Evolutionary conservation across 208 protist genomes (phyloP).

Genomic region (Phytomonas sp.): DNA sequence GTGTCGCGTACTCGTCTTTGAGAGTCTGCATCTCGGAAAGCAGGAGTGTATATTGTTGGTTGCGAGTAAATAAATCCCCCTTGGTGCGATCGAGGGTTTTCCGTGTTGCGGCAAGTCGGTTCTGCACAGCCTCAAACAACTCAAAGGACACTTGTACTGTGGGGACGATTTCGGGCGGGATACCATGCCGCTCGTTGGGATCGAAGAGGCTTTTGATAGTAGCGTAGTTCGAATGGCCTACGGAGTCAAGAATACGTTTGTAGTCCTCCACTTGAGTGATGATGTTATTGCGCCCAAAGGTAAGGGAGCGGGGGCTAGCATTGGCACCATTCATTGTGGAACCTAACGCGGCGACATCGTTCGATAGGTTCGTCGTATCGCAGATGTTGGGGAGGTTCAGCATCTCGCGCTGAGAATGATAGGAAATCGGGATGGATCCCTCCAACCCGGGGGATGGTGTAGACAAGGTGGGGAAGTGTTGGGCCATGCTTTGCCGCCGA

Average conservation of each 20-base stretch:
- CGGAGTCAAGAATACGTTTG: constrained; percentile 49
- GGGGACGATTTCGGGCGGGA: constrained; percentile 49
- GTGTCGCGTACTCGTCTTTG: constrained; percentile 34
- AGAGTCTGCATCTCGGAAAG: constrained; percentile 37
- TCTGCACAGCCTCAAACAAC: constrained; percentile 81
- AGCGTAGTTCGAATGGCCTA: constrained; percentile 55
- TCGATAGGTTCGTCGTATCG: no score
- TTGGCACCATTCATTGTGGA: no score
- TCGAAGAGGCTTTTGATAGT: constrained; percentile 52
- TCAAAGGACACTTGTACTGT: constrained; percentile 76
- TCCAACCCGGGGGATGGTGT: no score
- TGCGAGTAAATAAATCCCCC: constrained; percentile 47
- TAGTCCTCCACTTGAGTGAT: constrained; percentile 38
- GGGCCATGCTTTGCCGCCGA: no score
- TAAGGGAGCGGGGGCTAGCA: no score
- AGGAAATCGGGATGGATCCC: no score
- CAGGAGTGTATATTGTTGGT: constrained; percentile 55
- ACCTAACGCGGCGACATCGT: no score
- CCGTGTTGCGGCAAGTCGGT: constrained; percentile 64
- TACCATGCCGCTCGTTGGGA: constrained; percentile 26
- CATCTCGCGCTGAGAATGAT: no score
- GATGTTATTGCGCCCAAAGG: no score
- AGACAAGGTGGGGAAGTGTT: no score
- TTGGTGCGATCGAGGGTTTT: constrained; percentile 62
- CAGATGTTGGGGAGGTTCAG: no score